A percentile compares a stretch with the other conserved stretches of the same genome.
Conservation (phyloP, 768 basidiomycete genomes). For the Fomitopsis pulvina region DNA sequence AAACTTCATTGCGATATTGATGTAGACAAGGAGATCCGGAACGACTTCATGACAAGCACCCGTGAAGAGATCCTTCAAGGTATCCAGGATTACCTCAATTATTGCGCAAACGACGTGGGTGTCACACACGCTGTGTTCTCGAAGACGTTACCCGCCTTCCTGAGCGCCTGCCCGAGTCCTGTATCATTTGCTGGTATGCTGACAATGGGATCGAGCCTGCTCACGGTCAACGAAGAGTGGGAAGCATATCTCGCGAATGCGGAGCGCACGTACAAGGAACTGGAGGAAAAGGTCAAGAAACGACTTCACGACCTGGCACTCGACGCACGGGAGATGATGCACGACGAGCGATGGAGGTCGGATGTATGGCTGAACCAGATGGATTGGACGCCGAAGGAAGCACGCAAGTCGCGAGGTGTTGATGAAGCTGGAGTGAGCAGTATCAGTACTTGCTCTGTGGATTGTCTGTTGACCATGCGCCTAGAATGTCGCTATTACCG, state of each 20-base stretch:
- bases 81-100: slow-evolving; percentile 69
- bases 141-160: slow-evolving; percentile 74
- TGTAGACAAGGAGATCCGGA: slow-evolving; percentile 71
- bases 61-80: slow-evolving; percentile 59
- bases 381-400: slow-evolving; percentile 91
- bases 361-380: slow-evolving; percentile 87
- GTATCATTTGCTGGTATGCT: slow-evolving; percentile 89
- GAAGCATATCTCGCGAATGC: slow-evolving; percentile 73
- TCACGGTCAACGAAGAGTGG: slow-evolving; percentile 90
- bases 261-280: slow-evolving; percentile 65
- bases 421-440: slow-evolving; percentile 26
- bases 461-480: too few relatives aligned
- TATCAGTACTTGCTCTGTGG: neutral
- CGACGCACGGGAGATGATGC: slow-evolving; percentile 43
- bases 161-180: slow-evolving; percentile 81
- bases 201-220: slow-evolving; percentile 86
- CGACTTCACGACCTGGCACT: slow-evolving; percentile 66
- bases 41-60: slow-evolving; percentile 66
- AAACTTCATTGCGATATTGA: slow-evolving; percentile 79
- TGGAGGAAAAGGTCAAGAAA: slow-evolving; percentile 56
- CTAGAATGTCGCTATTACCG: too few relatives aligned
- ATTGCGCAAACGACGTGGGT: slow-evolving; percentile 81
- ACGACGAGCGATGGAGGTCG: slow-evolving; percentile 49
- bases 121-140: slow-evolving; percentile 80
- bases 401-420: slow-evolving; percentile 62